Conservation (phyloP, 805 yeast species). For the Cyberlindnera galapagoensis region DNA sequence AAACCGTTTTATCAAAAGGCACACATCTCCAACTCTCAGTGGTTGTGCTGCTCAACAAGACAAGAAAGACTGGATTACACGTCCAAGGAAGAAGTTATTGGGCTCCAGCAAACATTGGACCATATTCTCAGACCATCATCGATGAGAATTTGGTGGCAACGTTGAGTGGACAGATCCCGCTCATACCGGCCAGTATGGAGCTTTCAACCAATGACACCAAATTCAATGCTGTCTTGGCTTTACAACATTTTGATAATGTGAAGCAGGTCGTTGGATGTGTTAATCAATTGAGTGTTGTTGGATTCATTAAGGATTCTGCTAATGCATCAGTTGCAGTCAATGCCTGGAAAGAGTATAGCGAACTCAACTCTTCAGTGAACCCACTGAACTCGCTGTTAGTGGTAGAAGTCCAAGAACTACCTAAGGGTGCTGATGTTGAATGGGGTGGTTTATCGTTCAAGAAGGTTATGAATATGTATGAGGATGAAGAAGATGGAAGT, state of each 20-base stretch:
- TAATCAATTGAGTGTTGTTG: conserved; percentile 42
- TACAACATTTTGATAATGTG: conserved; percentile 70
- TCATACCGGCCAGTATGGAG: conserved; percentile 67
- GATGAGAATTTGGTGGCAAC: conserved; percentile 45
- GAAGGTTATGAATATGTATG: conserved; percentile 28
- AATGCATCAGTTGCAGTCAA: conserved; percentile 27
- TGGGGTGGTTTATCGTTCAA: conserved; percentile 64
- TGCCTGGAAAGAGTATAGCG: conserved; percentile 42
- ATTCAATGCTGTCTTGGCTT: conserved; percentile 44
- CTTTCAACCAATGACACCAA: conserved; percentile 25
- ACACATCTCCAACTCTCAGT: conserved; percentile 54
- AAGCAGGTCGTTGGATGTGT: conserved; percentile 44
- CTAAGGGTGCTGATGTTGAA: conserved; percentile 60
- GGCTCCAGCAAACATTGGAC: conserved; percentile 99
- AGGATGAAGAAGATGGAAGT: conserved; percentile 37
- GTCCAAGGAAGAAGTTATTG: conserved; percentile 92
- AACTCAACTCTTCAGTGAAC: conserved; percentile 20
- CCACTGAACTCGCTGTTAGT: conserved; percentile 34
- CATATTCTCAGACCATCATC: conserved; percentile 81
- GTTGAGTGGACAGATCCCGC: conserved; percentile 89
- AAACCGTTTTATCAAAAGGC: conserved; percentile 40
- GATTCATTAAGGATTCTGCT: conserved; percentile 40
- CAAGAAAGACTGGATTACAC: conserved; percentile 64
- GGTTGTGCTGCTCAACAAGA: conserved; percentile 31
- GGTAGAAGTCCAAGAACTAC: conserved; percentile 51